Conservation (phyloP, 345 rosid genomes). For the Populus deltoides region DNA sequence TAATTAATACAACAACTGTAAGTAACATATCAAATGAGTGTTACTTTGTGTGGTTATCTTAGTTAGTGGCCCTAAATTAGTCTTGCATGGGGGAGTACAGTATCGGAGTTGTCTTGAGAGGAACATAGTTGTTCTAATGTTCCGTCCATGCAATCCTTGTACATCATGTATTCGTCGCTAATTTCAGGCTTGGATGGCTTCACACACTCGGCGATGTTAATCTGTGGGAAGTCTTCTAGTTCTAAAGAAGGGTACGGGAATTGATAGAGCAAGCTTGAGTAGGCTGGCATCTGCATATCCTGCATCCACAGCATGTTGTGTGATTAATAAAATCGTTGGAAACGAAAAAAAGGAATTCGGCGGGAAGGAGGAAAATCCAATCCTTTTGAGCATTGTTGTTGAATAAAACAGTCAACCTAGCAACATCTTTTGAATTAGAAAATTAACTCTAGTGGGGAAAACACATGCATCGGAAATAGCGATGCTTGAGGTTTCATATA, state of each 20-base stretch:
- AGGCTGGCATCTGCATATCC: conserved; percentile 34
- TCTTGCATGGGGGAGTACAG: conserved; percentile 30
- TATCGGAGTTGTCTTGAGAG: conserved; percentile 25
- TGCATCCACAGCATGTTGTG: conserved; percentile 11
- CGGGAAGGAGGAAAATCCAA: not conserved
- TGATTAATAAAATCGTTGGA: not conserved
- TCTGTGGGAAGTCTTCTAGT: conserved; percentile 52
- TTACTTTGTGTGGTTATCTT: not conserved
- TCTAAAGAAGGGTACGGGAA: conserved; percentile 44
- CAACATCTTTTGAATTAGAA: not conserved
- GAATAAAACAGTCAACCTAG: not conserved
- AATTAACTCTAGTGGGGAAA: not conserved
- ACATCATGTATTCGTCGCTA: conserved; percentile 31
- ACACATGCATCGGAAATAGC: conserved; percentile 11
- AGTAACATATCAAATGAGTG: not conserved
- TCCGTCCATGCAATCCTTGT: conserved; percentile 39
- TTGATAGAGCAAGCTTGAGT: conserved; percentile 33
- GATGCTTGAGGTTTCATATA: not conserved
- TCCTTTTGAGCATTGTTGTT: not conserved
- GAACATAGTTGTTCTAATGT: conserved; percentile 43
- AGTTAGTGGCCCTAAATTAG: not conserved
- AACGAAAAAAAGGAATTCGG: not conserved
- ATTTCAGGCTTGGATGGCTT: conserved; percentile 20
- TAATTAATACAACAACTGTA: conserved; percentile 3
- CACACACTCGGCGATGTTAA: conserved; percentile 30